Percentiles rank a stretch among this genome's conserved stretches.
Conservation (phyloP, 192 early-diverging fungal genomes). For the Dispira simplex region DNA sequence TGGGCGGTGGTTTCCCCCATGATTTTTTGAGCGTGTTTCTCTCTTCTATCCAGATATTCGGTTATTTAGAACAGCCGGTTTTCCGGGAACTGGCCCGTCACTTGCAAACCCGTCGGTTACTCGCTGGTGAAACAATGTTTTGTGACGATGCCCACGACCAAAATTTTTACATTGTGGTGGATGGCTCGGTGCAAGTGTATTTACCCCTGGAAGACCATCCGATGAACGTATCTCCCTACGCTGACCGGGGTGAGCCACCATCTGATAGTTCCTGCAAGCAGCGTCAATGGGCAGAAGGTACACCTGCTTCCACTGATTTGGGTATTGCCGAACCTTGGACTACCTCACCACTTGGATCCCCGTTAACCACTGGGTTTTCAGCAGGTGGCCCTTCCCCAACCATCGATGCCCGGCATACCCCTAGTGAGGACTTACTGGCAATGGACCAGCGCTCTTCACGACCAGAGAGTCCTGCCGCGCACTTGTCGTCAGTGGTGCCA, state of each 20-base stretch:
- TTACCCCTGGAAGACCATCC: constrained; percentile 32
- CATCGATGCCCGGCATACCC: neutral
- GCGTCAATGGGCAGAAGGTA: no score
- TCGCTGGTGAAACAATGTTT: constrained; percentile 64
- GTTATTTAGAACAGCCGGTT: constrained; percentile 89
- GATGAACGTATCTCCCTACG: neutral
- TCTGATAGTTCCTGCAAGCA: no score
- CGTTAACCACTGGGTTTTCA: neutral
- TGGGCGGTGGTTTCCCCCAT: constrained; percentile 19
- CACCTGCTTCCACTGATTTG: no score
- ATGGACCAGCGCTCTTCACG: constrained; percentile 11
- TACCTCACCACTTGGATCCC: neutral
- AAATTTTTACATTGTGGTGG: constrained; percentile 91
- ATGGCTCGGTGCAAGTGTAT: constrained; percentile 86
- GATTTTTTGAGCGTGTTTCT: constrained; percentile 72
- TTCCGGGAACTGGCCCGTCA: constrained; percentile 91
- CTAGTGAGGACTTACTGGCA: neutral
- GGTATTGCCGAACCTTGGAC: no score
- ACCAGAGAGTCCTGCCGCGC: neutral
- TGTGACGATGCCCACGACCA: constrained; percentile 39
- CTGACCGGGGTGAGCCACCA: neutral
- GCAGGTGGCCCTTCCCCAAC: neutral
- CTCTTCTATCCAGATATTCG: constrained; percentile 86
- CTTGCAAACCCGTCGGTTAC: constrained; percentile 57
- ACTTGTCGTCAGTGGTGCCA: no score